These are phyloP conservation scores for Cordyceps cateniannulata DNA, from an alignment of 2,329 filamentous ascomycete genomes.

Conservation along the genomic window DNA sequence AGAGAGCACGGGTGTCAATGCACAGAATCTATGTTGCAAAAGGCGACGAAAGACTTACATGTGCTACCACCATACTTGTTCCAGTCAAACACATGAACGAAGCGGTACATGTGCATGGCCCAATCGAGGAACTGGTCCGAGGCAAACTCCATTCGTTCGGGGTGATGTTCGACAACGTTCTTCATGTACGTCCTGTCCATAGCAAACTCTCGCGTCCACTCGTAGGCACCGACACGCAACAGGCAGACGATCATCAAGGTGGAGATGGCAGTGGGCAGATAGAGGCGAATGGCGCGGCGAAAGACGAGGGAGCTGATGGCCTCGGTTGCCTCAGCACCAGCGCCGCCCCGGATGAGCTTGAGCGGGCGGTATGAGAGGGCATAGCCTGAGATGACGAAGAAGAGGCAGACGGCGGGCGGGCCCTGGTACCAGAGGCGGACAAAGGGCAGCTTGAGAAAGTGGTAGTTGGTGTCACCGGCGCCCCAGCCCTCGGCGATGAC, in stretches of 20 bases:
- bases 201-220: conserved; percentile 41
- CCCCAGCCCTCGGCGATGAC: conserved; percentile 46
- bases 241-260: conserved; percentile 41
- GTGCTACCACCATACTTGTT: conserved; percentile 40
- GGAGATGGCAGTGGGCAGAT: conserved; percentile 43
- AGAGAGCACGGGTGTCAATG: conserved; percentile 17
- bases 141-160: conserved; percentile 29
- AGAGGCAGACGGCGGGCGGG: conserved; percentile 51
- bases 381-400: conserved; percentile 52
- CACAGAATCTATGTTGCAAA: conserved; percentile 16
- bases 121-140: conserved; percentile 40
- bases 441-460: conserved; percentile 46
- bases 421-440: conserved; percentile 48
- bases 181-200: conserved; percentile 36
- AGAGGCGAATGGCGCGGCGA: conserved; percentile 45
- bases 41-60: conserved; percentile 24
- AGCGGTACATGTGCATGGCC: conserved; percentile 40
- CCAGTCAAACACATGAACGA: conserved; percentile 47
- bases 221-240: conserved; percentile 40
- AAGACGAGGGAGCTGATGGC: conserved; percentile 46
- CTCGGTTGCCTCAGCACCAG: conserved; percentile 33
- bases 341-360: conserved; percentile 26
- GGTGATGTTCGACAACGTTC: conserved; percentile 45
- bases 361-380: conserved; percentile 36
- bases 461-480: conserved; percentile 35